Percentiles rank a stretch among this genome's conserved stretches.
phyloP scores from a whole-genome alignment of 202 grass and related monocot genomes.

The Setaria viridis region DNA sequence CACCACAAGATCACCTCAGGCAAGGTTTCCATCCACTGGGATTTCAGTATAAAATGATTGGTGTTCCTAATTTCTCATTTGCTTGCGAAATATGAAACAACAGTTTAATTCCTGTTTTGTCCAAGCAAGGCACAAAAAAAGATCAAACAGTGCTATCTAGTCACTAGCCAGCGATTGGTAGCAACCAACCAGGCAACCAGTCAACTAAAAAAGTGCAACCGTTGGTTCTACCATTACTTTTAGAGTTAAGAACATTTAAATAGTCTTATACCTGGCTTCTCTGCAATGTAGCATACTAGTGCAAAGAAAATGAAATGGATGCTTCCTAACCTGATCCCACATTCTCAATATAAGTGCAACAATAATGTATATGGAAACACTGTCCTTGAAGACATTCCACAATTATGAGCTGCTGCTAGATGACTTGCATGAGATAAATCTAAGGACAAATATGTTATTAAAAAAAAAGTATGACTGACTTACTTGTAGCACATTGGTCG shows the following conservation, averaged over 20 bases:
- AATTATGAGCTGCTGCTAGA: neutral
- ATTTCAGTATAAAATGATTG: neutral
- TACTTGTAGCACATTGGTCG: slow-evolving; percentile 98
- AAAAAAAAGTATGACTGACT: slow-evolving; percentile 2
- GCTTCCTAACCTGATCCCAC: neutral
- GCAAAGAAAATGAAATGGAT: neutral
- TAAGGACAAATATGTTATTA: neutral
- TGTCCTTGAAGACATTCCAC: neutral
- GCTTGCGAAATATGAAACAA: neutral
- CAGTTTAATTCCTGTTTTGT: neutral
- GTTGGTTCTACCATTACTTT: neutral
- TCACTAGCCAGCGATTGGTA: neutral
- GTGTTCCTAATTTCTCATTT: neutral
- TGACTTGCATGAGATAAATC: neutral
- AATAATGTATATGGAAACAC: neutral
- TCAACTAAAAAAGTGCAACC: neutral
- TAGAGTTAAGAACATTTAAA: neutral
- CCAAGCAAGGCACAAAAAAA: neutral
- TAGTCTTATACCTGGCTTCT: neutral
- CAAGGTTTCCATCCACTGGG: neutral
- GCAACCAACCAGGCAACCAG: neutral
- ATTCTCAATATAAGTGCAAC: neutral
- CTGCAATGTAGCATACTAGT: neutral
- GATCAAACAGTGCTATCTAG: neutral
- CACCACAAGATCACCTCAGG: neutral